These are phyloP conservation scores for Stropharia rugosoannulata DNA, from an alignment of 768 basidiomycete species.

Conservation along the genomic window DNA sequence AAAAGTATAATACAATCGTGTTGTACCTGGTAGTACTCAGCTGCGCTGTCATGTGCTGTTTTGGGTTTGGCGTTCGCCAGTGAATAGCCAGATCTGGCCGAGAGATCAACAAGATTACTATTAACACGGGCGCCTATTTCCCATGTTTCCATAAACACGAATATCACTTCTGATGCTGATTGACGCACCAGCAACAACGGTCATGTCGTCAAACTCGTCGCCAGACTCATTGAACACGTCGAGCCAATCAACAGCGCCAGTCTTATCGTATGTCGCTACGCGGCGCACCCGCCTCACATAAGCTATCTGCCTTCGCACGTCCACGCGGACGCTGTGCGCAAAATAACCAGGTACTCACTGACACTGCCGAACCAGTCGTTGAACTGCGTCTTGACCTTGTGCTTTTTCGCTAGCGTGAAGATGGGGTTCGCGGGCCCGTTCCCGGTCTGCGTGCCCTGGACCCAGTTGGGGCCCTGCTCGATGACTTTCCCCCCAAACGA, in stretches of 20 bases:
- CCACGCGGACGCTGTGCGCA: neutral
- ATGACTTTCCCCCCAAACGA: slow-evolving; percentile 48
- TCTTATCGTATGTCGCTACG: slow-evolving; percentile 53
- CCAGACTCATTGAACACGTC: slow-evolving; percentile 41
- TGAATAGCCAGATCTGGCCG: slow-evolving; percentile 53
- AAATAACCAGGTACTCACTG: slow-evolving; percentile 30
- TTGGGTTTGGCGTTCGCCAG: slow-evolving; percentile 45
- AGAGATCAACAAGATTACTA: slow-evolving; percentile 50
- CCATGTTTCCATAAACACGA: neutral
- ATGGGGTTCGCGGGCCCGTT: slow-evolving; percentile 60
- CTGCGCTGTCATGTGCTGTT: slow-evolving; percentile 44
- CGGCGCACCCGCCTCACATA: neutral
- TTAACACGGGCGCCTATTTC: slow-evolving; percentile 42
- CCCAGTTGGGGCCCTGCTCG: slow-evolving; percentile 64
- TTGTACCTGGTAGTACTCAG: slow-evolving; percentile 58
- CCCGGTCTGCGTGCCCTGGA: slow-evolving; percentile 48
- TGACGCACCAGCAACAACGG: slow-evolving; percentile 42
- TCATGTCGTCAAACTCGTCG: slow-evolving; percentile 39
- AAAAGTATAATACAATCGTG: too few species aligned
- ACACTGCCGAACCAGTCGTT: slow-evolving; percentile 45
- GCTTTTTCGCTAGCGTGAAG: slow-evolving; percentile 53
- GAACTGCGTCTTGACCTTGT: slow-evolving; percentile 43
- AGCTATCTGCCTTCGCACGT: neutral
- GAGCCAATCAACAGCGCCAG: slow-evolving; percentile 46
- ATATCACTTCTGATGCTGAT: neutral